Evolutionary conservation across 768 basidiomycete genomes (phyloP), one percentile per base, ranked within the genome.

Genomic region (Mycena polygramma): DNA sequence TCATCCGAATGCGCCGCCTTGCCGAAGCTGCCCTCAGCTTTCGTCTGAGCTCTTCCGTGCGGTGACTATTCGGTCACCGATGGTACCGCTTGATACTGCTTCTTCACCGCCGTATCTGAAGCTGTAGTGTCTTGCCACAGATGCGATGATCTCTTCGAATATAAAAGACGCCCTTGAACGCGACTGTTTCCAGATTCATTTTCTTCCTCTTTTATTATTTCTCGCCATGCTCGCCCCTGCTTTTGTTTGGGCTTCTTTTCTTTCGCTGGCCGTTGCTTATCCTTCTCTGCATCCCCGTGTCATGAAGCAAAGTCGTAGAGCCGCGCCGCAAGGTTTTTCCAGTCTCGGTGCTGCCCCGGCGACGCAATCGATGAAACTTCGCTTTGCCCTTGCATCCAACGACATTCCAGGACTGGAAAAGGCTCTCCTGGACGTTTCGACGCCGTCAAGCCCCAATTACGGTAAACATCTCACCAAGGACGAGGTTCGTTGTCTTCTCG

Each of bases 381-480:
- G 82, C 66, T 78, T 84, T 14, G 83, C 78, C 26, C 81, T 84
- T 26, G 73, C 77, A 2, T 80, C 81, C 59, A 78, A 77, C 15
- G 62, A 81, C 69, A 75, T 81, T 41, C 57, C 72, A 22, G 76
- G 75, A n/a, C 76, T 84, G 2, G 77, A 84, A 69, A 66, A 78
- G 22, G 77, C 79, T 19, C 77, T 84, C 7, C 77, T 66, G 72
- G 82, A 82, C 36, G 74, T 84, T 7, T 80, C 79, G 48, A 66
- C 82, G 7, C 83, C 83, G 0, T 73, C 62, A 7, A 81, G 81
- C 46, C 45, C 73, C 14, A 79, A 78, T 57, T 83, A 83, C 62
- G 82, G 81, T 6, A 74, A 73, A 0, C 73, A 81, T 70, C 76
- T 89, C 48, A 80, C 84, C 37, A 84, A 84, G 73, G 83, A 81